Conservation (phyloP, 23 red algal species). For the Gracilaria caudata region DNA sequence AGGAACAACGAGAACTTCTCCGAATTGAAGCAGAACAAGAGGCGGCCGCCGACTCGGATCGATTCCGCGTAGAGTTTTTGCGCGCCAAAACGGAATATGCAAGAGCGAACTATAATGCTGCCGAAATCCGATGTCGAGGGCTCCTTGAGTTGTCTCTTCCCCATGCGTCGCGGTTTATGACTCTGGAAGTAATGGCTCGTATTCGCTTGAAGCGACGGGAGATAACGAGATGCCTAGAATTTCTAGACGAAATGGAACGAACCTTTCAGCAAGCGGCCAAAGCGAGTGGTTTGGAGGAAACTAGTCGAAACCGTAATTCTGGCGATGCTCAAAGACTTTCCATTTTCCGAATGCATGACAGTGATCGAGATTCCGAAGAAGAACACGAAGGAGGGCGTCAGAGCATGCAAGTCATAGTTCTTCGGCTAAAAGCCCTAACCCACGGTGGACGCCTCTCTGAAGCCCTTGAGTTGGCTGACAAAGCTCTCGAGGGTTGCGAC, state of each 20-base stretch:
- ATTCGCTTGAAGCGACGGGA: constrained; percentile 61
- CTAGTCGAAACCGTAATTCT: background rate
- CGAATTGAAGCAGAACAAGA: constrained; percentile 71
- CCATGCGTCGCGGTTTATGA: constrained; percentile 44
- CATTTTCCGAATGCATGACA: constrained; percentile 48
- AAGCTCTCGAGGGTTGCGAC: constrained; percentile 34
- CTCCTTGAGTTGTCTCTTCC: constrained; percentile 53
- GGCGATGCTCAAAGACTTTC: constrained; percentile 38
- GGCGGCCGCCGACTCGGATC: constrained; percentile 42
- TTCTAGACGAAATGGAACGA: constrained; percentile 67
- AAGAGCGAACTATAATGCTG: constrained; percentile 26
- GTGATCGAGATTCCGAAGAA: constrained; percentile 8
- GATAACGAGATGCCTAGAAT: constrained; percentile 68
- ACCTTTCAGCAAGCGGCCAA: constrained; percentile 32
- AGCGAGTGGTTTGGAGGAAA: background rate
- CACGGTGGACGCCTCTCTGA: constrained; percentile 72
- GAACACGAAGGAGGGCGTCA: background rate
- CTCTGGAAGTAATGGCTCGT: constrained; percentile 66
- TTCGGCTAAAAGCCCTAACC: constrained; percentile 42
- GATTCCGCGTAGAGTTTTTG: constrained; percentile 69
- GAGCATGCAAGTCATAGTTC: constrained; percentile 32
- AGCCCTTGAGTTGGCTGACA: constrained; percentile 67
- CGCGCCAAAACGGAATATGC: constrained; percentile 44
- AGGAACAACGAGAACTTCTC: constrained; percentile 63
- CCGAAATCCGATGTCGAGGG: constrained; percentile 42